A percentile compares a stretch with the other conserved stretches of the same genome.
Evolutionary conservation across 1,284 basidiomycete genomes (phyloP).

Genomic region (Quambalaria eucalypti): DNA sequence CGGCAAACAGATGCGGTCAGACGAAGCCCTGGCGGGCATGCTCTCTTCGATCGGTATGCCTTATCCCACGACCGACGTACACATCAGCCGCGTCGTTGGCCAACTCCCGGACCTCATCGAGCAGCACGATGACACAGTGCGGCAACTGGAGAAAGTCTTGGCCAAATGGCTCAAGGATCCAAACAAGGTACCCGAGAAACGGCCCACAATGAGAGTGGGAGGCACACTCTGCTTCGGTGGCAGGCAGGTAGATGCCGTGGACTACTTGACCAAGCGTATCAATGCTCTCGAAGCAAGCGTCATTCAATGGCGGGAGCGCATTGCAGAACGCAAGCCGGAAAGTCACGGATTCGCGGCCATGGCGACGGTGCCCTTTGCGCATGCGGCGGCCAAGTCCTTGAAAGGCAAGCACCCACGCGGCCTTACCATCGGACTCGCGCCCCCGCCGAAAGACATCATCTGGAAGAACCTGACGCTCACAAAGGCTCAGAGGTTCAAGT

Average conservation of each 20-base stretch:
- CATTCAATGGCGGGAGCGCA: conserved; percentile 46
- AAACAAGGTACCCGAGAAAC: conserved; percentile 61
- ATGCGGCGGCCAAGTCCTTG: conserved; percentile 35
- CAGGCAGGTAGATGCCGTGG: conserved; percentile 52
- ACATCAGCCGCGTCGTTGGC: conserved; percentile 68
- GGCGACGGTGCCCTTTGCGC: conserved; percentile 38
- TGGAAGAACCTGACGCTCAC: conserved; percentile 39
- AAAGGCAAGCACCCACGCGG: conserved; percentile 22
- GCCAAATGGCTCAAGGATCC: conserved; percentile 72
- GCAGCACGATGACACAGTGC: conserved; percentile 74
- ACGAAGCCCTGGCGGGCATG: conserved; percentile 58
- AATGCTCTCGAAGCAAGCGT: conserved; percentile 46
- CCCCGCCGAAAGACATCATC: conserved; percentile 38
- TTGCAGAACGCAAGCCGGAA: conserved; percentile 30
- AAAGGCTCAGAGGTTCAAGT: conserved; percentile 18
- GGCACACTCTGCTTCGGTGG: conserved; percentile 68
- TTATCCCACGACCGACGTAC: conserved; percentile 73
- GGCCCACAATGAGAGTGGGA: conserved; percentile 66
- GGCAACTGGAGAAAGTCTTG: conserved; percentile 69
- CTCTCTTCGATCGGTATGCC: conserved; percentile 55
- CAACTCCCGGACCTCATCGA: conserved; percentile 67
- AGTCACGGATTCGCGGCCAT: conserved; percentile 44
- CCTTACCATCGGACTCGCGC: conserved; percentile 29
- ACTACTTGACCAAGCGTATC: conserved; percentile 37
- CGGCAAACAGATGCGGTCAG: conserved; percentile 63